A percentile compares a stretch with the other conserved stretches of the same genome.
Conservation (phyloP, 2,329 filamentous ascomycete species). For the Cordyceps pruinosa region DNA sequence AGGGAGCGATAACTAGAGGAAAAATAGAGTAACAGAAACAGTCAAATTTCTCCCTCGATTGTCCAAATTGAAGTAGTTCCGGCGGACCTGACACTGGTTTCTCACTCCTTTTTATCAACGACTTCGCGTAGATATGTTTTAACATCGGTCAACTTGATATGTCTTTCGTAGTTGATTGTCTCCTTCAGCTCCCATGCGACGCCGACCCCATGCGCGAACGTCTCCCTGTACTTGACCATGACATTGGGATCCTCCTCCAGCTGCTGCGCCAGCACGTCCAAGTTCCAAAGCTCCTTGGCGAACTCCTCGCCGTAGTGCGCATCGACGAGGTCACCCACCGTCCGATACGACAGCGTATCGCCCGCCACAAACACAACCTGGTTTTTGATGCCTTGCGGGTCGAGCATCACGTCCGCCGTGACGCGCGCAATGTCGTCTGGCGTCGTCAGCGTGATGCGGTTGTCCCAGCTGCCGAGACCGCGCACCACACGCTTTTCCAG, state of each 20-base stretch:
- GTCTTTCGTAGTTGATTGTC: conserved; percentile 47
- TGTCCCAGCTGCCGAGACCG: conserved; percentile 56
- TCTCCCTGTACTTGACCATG: conserved; percentile 53
- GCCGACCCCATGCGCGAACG: conserved; percentile 53
- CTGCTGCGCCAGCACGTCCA: conserved; percentile 37
- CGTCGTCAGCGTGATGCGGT: conserved; percentile 54
- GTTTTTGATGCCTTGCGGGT: conserved; percentile 26
- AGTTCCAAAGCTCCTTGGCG: conserved; percentile 42
- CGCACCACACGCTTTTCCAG: conserved; percentile 33
- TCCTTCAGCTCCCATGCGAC: conserved; percentile 49
- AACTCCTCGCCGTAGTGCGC: conserved; percentile 34
- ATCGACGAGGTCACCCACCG: conserved; percentile 48
- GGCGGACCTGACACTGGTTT: too few relatives aligned
- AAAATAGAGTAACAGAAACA: too few relatives aligned
- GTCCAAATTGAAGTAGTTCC: too few relatives aligned
- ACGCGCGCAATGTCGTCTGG: conserved; percentile 57
- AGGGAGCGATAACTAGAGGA: too few relatives aligned
- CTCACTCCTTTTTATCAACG: not conserved
- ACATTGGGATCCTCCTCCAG: conserved; percentile 40
- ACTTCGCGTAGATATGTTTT: conserved; percentile 28
- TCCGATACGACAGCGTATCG: conserved; percentile 52
- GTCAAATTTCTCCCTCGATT: too few relatives aligned
- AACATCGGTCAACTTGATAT: conserved; percentile 38
- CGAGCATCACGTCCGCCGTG: conserved; percentile 48
- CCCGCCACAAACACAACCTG: conserved; percentile 52